Conservation (phyloP, 257 asterid genomes). For the Solanum ossicruentum region DNA sequence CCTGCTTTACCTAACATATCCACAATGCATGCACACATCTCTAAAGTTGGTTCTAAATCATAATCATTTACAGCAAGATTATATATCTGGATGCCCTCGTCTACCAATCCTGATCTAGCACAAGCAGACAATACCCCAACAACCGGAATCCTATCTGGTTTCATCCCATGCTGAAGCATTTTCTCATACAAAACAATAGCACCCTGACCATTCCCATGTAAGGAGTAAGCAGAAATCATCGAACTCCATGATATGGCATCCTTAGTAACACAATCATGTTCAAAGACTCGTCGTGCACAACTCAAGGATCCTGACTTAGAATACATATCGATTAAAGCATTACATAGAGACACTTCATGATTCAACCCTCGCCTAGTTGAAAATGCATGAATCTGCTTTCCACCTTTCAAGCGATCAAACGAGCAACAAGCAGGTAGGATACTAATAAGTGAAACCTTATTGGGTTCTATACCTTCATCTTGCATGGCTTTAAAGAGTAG, state of each 20-base stretch:
- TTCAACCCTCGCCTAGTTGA: conserved; percentile 34
- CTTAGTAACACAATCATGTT: conserved; percentile 22
- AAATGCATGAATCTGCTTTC: conserved; percentile 56
- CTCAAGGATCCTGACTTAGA: conserved; percentile 49
- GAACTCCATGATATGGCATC: conserved; percentile 67
- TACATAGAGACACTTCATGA: conserved; percentile 28
- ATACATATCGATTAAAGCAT: conserved; percentile 45
- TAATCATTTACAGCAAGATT: conserved; percentile 11
- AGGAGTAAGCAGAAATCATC: conserved; percentile 41
- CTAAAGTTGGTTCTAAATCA: conserved; percentile 29
- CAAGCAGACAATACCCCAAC: conserved; percentile 64
- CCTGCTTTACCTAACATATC: conserved; percentile 46
- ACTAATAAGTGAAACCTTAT: conserved; percentile 49
- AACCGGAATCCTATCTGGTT: conserved; percentile 33
- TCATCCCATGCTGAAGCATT: conserved; percentile 35
- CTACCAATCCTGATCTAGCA: conserved; percentile 44
- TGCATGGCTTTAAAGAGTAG: conserved; percentile 49
- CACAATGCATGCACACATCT: conserved; percentile 64
- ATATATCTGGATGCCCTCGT: conserved; percentile 40
- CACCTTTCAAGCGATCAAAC: conserved; percentile 33
- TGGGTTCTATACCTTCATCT: conserved; percentile 27
- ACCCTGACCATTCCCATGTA: conserved; percentile 47
- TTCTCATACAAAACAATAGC: conserved; percentile 30
- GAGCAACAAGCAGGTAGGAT: conserved; percentile 47
- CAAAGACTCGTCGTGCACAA: conserved; percentile 35